A percentile compares a stretch with the other conserved stretches of the same genome.
These are phyloP conservation scores for Dioscorea cayenensis DNA, from an alignment of 116 monocot species.

Conservation along the genomic window DNA sequence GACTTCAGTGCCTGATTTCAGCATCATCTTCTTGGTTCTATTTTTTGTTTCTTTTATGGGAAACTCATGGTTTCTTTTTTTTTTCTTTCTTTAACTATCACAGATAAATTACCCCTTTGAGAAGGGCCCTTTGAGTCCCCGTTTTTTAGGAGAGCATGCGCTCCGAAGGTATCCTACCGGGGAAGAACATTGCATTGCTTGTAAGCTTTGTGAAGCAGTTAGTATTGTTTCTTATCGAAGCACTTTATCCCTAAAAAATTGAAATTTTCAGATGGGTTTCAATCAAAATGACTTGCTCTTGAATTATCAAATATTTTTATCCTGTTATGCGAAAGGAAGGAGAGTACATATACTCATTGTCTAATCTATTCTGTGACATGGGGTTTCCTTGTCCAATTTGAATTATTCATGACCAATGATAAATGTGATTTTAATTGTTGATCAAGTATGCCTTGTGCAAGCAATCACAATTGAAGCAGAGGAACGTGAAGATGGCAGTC, in stretches of 20 bases:
- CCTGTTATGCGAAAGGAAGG: too few relatives aligned
- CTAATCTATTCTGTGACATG: too few relatives aligned
- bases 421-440: not conserved
- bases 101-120: slow-evolving; percentile 99
- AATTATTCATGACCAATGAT: too few relatives aligned
- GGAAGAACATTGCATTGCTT: slow-evolving; percentile 96
- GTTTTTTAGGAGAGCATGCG: slow-evolving; percentile 93
- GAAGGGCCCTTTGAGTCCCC: slow-evolving; percentile 91
- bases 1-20: not conserved
- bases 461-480: slow-evolving; percentile 98
- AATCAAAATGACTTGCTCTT: not conserved
- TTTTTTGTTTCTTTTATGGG: not conserved
- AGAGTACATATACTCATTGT: too few relatives aligned
- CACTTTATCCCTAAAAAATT: not conserved
- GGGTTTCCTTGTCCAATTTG: too few relatives aligned
- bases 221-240: slow-evolving; percentile 8
- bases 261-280: not conserved
- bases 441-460: slow-evolving; percentile 90
- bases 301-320: not conserved
- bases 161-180: slow-evolving; percentile 89
- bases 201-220: slow-evolving; percentile 98
- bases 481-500: slow-evolving; percentile 95
- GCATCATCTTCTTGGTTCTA: not conserved
- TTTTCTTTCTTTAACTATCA: slow-evolving; percentile 1
- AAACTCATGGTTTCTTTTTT: not conserved